A percentile compares a stretch with the other conserved stretches of the same genome.
Conservation (phyloP, 805 yeast species). For the Candida tammaniensis region DNA sequence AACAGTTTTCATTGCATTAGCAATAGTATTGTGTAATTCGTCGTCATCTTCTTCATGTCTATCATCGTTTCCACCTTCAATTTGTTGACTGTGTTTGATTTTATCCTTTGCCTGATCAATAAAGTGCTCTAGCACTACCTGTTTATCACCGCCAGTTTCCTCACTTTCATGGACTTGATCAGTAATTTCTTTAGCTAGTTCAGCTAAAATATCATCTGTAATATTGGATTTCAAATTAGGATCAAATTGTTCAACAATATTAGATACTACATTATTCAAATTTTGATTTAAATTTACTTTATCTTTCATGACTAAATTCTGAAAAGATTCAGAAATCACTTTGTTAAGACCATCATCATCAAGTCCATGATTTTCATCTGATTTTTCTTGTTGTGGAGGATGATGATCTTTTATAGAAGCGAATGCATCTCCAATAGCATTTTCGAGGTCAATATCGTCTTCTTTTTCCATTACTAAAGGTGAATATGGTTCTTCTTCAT, state of each 20-base stretch:
- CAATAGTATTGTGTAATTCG: constrained; percentile 48
- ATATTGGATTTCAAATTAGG: constrained; percentile 14
- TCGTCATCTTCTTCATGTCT: constrained; percentile 7
- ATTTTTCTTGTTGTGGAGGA: constrained; percentile 1
- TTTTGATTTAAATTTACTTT: neutral
- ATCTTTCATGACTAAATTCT: constrained; percentile 11
- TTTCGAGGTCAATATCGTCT: constrained; percentile 26
- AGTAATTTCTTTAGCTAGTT: constrained; percentile 29
- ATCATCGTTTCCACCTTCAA: too few relatives aligned
- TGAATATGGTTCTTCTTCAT: constrained; percentile 6
- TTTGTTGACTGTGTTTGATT: constrained; percentile 1
- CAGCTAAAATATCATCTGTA: constrained; percentile 22
- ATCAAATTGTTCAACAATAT: constrained; percentile 23
- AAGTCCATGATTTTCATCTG: constrained; percentile 1
- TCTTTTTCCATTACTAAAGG: constrained; percentile 14
- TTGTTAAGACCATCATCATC: constrained; percentile 18
- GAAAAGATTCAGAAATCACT: constrained; percentile 21
- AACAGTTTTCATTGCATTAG: constrained; percentile 55
- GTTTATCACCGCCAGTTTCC: constrained; percentile 11
- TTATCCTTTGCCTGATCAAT: constrained; percentile 28
- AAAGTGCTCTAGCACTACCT: constrained; percentile 34
- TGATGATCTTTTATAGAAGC: constrained; percentile 15
- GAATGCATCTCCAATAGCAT: constrained; percentile 41
- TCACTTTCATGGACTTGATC: constrained; percentile 26
- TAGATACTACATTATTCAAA: constrained; percentile 21